These are phyloP conservation scores for Fusarium siculi DNA, from an alignment of 2,329 filamentous ascomycete species.

Conservation along the genomic window DNA sequence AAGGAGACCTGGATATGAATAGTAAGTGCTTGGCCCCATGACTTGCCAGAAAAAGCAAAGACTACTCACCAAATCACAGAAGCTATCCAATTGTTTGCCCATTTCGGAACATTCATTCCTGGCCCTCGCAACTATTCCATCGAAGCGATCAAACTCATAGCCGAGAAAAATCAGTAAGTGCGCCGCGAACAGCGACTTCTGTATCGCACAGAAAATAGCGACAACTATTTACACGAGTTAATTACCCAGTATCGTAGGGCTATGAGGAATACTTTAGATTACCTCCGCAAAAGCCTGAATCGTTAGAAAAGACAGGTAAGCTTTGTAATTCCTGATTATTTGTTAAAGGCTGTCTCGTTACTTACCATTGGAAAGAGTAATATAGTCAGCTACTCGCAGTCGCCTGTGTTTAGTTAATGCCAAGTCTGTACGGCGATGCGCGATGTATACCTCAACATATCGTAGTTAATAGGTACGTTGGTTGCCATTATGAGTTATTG, in stretches of 20 bases:
- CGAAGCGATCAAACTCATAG: neutral
- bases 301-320: neutral
- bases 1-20: neutral
- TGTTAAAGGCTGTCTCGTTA: rapidly evolving
- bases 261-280: neutral
- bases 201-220: neutral
- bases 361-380: slow-evolving; percentile 1
- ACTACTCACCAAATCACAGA: neutral
- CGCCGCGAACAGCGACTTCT: neutral
- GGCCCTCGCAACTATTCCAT: neutral
- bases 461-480: neutral
- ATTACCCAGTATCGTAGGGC: neutral
- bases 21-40: rapidly evolving
- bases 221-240: neutral
- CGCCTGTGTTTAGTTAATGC: neutral
- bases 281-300: neutral
- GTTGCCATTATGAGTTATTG: neutral
- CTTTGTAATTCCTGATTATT: neutral
- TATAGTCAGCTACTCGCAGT: neutral
- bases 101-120: neutral
- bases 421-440: rapidly evolving
- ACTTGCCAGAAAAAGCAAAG: rapidly evolving
- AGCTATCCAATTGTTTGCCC: neutral
- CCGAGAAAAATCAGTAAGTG: neutral
- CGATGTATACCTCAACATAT: neutral